Conservation (phyloP, 768 basidiomycete genomes). For the Suillus placidus region DNA sequence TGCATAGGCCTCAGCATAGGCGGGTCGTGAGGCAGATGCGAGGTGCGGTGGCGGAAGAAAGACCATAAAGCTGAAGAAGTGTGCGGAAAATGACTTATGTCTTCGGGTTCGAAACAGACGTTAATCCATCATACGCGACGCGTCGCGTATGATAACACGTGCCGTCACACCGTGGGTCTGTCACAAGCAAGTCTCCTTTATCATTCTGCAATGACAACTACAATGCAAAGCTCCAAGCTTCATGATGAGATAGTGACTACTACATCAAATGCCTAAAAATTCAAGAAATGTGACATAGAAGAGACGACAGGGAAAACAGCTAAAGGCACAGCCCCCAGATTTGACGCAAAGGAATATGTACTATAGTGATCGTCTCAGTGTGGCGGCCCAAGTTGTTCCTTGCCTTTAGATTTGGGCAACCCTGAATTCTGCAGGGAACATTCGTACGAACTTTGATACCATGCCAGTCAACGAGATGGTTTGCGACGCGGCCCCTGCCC, state of each 20-base stretch:
- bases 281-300: too few relatives aligned
- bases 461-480: not conserved
- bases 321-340: not conserved
- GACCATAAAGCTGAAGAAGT: constrained; percentile 46
- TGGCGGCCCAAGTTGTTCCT: too few relatives aligned
- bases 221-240: not conserved
- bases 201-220: not conserved
- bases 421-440: too few relatives aligned
- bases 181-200: not conserved
- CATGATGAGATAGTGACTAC: not conserved
- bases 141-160: constrained; percentile 14
- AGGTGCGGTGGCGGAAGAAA: constrained; percentile 74
- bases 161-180: constrained; percentile 4
- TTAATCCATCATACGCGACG: constrained; percentile 14
- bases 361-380: not conserved
- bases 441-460: too few relatives aligned
- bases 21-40: constrained; percentile 56
- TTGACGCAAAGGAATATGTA: not conserved
- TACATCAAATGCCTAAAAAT: too few relatives aligned
- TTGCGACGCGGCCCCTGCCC: not conserved
- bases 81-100: not conserved
- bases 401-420: too few relatives aligned
- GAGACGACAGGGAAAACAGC: not conserved
- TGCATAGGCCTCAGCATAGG: constrained; percentile 75
- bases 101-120: not conserved